phyloP scores from a whole-genome alignment of 257 asterid species.

The Thymus mandschuricus region DNA sequence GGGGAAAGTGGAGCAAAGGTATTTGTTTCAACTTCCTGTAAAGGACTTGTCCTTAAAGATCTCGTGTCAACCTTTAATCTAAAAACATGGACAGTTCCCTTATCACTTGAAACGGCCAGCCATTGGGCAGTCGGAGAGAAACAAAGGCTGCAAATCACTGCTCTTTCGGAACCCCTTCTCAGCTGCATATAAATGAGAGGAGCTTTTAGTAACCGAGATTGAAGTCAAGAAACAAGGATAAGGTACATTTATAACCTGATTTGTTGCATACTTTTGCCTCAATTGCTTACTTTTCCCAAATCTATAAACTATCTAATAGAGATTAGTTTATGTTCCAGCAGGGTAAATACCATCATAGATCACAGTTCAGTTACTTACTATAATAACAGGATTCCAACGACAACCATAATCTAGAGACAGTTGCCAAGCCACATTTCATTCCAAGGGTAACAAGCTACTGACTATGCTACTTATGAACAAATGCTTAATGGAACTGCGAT shows the following conservation, averaged over 20 bases:
- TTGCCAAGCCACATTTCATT: not conserved
- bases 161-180: conserved; percentile 64
- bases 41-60: not conserved
- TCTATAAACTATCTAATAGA: too few relatives aligned
- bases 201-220: not conserved
- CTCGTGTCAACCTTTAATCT: conserved; percentile 46
- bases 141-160: conserved; percentile 54
- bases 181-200: conserved; percentile 39
- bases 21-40: conserved; percentile 30
- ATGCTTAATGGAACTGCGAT: not conserved
- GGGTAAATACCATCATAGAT: too few relatives aligned
- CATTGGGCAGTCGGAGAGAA: conserved; percentile 53
- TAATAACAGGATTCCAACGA: too few relatives aligned
- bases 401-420: not conserved
- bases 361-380: too few relatives aligned
- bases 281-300: too few relatives aligned
- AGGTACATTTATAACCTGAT: not conserved
- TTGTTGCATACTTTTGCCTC: too few relatives aligned
- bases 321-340: too few relatives aligned
- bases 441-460: not conserved
- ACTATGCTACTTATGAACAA: not conserved
- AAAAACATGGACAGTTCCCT: conserved; percentile 67
- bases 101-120: conserved; percentile 68
- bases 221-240: not conserved
- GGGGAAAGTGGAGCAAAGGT: conserved; percentile 33